Evolutionary conservation across 2,329 filamentous ascomycete species (phyloP).

Genomic region (Orbilia blumenaviensis): DNA sequence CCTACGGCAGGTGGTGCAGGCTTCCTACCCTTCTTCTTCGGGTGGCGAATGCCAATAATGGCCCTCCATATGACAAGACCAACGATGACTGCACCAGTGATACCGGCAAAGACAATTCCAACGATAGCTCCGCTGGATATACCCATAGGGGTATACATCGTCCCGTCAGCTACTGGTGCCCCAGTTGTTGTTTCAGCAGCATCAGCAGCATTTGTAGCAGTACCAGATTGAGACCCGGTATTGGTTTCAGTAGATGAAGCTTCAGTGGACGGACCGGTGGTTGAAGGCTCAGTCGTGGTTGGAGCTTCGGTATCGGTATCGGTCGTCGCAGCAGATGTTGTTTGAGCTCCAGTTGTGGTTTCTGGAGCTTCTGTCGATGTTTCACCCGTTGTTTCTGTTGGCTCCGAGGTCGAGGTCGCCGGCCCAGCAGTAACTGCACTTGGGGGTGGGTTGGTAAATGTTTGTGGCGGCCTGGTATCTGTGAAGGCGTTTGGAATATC

Average conservation of each 20-base stretch:
- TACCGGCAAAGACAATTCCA: slow-evolving; percentile 47
- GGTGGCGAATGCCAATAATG: slow-evolving; percentile 42
- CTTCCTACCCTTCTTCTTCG: slow-evolving; percentile 31
- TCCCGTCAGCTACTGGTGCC: slow-evolving; percentile 3
- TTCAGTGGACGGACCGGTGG: neutral
- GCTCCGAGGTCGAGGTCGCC: neutral
- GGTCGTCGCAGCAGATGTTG: neutral
- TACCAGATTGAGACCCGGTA: slow-evolving; percentile 3
- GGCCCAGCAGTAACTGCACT: neutral
- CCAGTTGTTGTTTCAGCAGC: slow-evolving; percentile 16
- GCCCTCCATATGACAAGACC: slow-evolving; percentile 51
- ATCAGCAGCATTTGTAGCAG: slow-evolving; percentile 41
- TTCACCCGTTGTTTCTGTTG: neutral
- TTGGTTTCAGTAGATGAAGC: slow-evolving; percentile 11
- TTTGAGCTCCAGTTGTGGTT: neutral
- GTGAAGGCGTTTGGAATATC: slow-evolving; percentile 2
- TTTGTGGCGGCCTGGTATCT: neutral
- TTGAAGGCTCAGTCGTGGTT: neutral
- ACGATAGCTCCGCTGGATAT: slow-evolving; percentile 52
- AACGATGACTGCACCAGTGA: slow-evolving; percentile 45
- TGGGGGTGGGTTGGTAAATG: slow-evolving; percentile 6
- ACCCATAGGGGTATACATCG: slow-evolving; percentile 36
- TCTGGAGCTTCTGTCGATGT: slow-evolving; percentile 13
- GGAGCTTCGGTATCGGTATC: slow-evolving; percentile 12
- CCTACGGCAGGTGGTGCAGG: neutral